Evolutionary conservation across 352 stramenopile genomes (phyloP), one percentile per base, ranked within the genome.

Genomic region (Discostella stelligera): DNA sequence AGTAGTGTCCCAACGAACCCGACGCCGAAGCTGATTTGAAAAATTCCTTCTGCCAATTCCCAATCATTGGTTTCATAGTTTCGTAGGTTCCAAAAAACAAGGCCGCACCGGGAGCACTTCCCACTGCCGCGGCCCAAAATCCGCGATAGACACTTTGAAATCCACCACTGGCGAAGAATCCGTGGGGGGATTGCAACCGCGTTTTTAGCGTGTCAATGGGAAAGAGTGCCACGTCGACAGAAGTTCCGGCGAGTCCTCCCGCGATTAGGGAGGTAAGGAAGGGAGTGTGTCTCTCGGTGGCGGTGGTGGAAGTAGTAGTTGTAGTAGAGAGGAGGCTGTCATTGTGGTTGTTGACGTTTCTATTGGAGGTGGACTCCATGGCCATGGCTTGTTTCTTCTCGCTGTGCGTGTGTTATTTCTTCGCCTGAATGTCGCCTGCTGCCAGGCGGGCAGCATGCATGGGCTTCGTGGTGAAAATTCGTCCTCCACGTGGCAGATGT

Each of bases 121-220:
- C 93, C 5, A 83, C 74, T 20, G 92, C 91, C 20, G 90, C 91
- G 8, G 91, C 89, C 50, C 86, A 82, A 13, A 96, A 71, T 16
- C 93, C 93, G 53, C 93, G 84, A 79, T 95, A 96, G 13, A 96
- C 85, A 11, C 91, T 90, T 13, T 66, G 69, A 78, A 99, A 99
- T 9, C 97, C 97, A 18, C 97, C 97, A 41, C 96, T 95, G 75
- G 97, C 97, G 41, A 98, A 89, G 84, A 99, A 99, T 16, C 97
- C 96, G 49, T 97, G 89, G 0, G 96, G 95, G 10, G 96, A 96
- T 81, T 99, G 97, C 53, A 99, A 84, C 9, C 97, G 89, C 18
- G 97, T 99, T 91, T 99, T 99, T 78, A 99, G 93, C 1, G 97
- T 99, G 90, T 99, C 97, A 9, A 99, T 92, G 44, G 97, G 97